phyloP scores from a whole-genome alignment of 1,284 basidiomycete species.

The Tremellales sp. region DNA sequence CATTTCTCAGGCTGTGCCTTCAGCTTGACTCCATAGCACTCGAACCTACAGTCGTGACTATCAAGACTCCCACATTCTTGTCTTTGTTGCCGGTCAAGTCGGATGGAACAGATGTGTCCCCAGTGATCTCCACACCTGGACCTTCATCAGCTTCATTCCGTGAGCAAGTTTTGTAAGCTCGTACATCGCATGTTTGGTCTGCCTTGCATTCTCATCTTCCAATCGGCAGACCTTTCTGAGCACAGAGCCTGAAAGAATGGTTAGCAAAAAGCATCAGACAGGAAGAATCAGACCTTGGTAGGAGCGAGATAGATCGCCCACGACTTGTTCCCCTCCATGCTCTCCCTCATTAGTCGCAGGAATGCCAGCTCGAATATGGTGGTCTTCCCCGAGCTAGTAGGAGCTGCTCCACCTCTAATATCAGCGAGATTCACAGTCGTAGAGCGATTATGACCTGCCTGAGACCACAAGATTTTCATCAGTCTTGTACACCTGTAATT shows the following conservation, averaged over 20 bases:
- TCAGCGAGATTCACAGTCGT: constrained; percentile 5
- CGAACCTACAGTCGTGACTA: constrained; percentile 68
- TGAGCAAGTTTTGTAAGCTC: constrained; percentile 17
- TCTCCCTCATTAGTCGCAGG: constrained; percentile 64
- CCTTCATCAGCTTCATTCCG: constrained; percentile 5
- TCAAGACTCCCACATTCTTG: constrained; percentile 63
- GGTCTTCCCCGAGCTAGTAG: constrained; percentile 90
- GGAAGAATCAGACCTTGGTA: constrained; percentile 63
- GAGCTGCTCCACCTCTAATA: constrained; percentile 57
- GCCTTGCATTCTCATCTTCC: constrained; percentile 71
- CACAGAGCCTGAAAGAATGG: constrained; percentile 67
- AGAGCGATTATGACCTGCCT: constrained; percentile 52
- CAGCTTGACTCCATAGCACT: background rate
- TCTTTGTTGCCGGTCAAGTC: too few species aligned
- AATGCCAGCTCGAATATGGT: constrained; percentile 89
- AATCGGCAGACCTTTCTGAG: constrained; percentile 76
- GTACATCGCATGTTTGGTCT: constrained; percentile 66
- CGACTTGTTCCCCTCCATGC: constrained; percentile 51
- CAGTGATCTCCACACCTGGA: constrained; percentile 82
- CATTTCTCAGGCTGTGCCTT: constrained; percentile 78
- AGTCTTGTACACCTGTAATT: constrained; percentile 59
- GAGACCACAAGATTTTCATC: constrained; percentile 78
- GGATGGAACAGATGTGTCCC: too few species aligned
- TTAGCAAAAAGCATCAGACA: background rate
- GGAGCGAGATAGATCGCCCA: constrained; percentile 88